These are phyloP conservation scores for Edaphochlamys debaryana DNA, from an alignment of 139 green algal species.

Conservation along the genomic window DNA sequence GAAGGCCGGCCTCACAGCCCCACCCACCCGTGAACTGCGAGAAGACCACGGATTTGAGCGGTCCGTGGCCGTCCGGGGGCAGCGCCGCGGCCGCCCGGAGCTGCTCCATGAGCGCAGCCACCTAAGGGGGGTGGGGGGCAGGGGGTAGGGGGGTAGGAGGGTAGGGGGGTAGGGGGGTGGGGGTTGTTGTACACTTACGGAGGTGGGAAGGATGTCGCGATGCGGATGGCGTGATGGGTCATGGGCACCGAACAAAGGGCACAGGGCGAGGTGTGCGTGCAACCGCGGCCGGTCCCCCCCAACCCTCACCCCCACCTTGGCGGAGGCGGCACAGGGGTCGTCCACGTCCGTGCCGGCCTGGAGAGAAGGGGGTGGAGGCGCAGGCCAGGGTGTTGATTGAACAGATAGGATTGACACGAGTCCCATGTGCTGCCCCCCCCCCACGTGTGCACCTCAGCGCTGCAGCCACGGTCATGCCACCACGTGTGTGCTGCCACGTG, in stretches of 20 bases:
- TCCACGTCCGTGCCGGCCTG: neutral
- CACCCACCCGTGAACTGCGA: conserved; percentile 49
- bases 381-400: neutral
- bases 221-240: too few species aligned
- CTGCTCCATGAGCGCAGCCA: too few species aligned
- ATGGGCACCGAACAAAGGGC: too few species aligned
- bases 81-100: neutral
- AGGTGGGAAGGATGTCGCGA: too few species aligned
- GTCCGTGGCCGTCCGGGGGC: conserved; percentile 10
- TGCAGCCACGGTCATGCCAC: neutral
- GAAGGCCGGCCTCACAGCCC: too few species aligned
- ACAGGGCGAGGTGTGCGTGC: too few species aligned
- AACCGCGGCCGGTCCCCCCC: conserved; percentile 42
- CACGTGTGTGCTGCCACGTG: conserved; percentile 17
- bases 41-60: conserved; percentile 50
- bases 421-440: neutral
- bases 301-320: conserved; percentile 67
- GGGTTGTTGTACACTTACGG: too few species aligned
- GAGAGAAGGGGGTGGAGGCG: neutral
- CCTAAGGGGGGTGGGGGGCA: too few species aligned
- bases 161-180: too few species aligned
- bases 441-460: too few species aligned
- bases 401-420: neutral
- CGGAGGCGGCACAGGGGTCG: neutral
- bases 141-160: too few species aligned